Percentiles rank a stretch among this genome's conserved stretches.
phyloP scores from a whole-genome alignment of 192 early-diverging fungal genomes.

The Entomortierella parvispora region DNA sequence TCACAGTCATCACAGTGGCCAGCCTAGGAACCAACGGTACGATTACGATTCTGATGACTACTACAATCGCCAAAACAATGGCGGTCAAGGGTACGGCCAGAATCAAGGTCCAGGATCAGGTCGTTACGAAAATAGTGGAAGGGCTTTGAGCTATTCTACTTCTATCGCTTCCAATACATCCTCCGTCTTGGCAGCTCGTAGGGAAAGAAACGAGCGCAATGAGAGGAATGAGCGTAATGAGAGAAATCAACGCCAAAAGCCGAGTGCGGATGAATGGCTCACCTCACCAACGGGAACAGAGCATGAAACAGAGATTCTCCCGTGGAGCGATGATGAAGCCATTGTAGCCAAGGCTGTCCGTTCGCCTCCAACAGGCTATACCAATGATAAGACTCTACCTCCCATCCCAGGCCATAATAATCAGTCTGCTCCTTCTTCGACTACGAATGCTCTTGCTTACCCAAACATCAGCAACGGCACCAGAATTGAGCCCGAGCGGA shows the following conservation, averaged over 20 bases:
- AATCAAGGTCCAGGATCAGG: slow-evolving; percentile 15
- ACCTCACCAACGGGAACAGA: slow-evolving; percentile 49
- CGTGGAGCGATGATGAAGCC: slow-evolving; percentile 51
- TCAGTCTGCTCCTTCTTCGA: too few relatives aligned
- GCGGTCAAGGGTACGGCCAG: slow-evolving; percentile 6
- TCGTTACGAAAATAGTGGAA: slow-evolving; percentile 7
- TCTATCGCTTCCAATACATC: slow-evolving; percentile 42
- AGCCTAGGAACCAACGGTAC: slow-evolving; percentile 8
- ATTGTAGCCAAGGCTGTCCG: slow-evolving; percentile 44
- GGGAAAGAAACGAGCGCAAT: slow-evolving; percentile 35
- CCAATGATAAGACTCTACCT: slow-evolving; percentile 33
- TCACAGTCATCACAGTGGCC: slow-evolving; percentile 11
- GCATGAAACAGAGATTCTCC: slow-evolving; percentile 37
- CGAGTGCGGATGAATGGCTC: slow-evolving; percentile 29
- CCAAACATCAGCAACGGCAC: not conserved
- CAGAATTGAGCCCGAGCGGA: not conserved
- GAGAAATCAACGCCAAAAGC: slow-evolving; percentile 12
- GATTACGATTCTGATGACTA: slow-evolving; percentile 49
- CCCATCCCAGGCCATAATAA: slow-evolving; percentile 34
- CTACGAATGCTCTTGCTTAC: too few relatives aligned
- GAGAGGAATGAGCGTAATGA: slow-evolving; percentile 2
- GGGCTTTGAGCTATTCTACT: slow-evolving; percentile 31
- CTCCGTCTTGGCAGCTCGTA: slow-evolving; percentile 30
- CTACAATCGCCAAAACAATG: slow-evolving; percentile 24
- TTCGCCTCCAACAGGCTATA: slow-evolving; percentile 42